Evolutionary conservation across 1,284 basidiomycete genomes (phyloP), one percentile per base, ranked within the genome.

Genomic region (Athelia psychrophila): DNA sequence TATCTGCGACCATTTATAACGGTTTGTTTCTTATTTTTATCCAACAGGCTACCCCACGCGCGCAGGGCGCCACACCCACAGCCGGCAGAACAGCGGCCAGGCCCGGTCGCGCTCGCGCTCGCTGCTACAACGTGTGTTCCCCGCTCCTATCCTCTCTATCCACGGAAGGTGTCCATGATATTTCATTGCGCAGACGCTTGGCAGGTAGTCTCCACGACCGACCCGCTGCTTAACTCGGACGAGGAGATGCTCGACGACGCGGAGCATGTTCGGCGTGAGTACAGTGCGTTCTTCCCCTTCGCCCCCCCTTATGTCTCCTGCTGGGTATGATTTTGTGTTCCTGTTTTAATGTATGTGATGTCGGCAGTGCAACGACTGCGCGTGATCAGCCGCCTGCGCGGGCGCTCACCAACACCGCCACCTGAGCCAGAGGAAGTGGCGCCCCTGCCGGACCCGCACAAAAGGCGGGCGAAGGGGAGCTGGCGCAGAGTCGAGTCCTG

Each of bases 171-270:
- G 42, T 44, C 40, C 42, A 12, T 48, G n/a, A n/a, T n/a, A n/a
- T 22, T n/a, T n/a, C n/a, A n/a, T n/a, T 18, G 47, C 27, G 46
- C 65, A 90, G 88, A 89, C 53, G 84, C 87, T 12, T 89, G 86
- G 85, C 79, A 86, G 60, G 71, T 81, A 40, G 75, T 82, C 32
- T 76, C 74, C 38, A 79, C 76, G 32, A 77, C 74, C 36, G 86
- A 91, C 59, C 83, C 87, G 10, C 70, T 89, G 13, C 71, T 71
- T 15, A 85, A 88, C 68, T 90, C 87, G 8, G 88, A 89, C 59
- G 83, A 86, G 49, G 88, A 90, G 60, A 68, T 74, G 49, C 73
- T 71, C 51, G 84, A 88, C 56, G 82, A 30, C 6, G 13, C 27
- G 27, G 27, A 30, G 27, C 27, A 6, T 13, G 27, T 30, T 13